A percentile compares a stretch with the other conserved stretches of the same genome.
Conservation (phyloP, 2,329 filamentous ascomycete species). For the Penicillium sp. region DNA sequence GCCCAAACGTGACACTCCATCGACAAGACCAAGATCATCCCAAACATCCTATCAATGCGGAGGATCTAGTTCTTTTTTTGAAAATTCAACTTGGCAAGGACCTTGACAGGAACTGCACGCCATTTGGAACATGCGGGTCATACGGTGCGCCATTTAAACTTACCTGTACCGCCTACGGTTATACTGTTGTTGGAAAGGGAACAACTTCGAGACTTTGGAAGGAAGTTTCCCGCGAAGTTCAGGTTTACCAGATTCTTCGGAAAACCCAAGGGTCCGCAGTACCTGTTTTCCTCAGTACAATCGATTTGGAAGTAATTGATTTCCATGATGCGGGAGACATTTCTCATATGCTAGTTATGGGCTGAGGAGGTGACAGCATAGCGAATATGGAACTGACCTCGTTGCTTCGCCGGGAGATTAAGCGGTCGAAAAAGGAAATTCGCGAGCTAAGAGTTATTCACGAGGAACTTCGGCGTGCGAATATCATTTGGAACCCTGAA, state of each 20-base stretch:
- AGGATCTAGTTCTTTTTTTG: neutral
- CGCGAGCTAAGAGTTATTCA: constrained; percentile 18
- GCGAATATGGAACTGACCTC: neutral
- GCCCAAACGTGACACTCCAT: neutral
- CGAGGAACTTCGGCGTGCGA: neutral
- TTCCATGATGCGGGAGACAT: constrained; percentile 22
- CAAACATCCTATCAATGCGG: too few species aligned
- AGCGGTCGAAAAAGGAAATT: neutral
- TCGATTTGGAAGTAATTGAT: constrained; percentile 18
- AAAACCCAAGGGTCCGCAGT: constrained; percentile 11
- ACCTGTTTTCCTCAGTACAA: constrained; percentile 14
- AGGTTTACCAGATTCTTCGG: neutral
- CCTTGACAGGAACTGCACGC: neutral
- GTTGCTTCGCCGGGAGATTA: neutral
- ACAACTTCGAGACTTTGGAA: neutral
- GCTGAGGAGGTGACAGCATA: neutral
- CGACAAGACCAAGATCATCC: neutral
- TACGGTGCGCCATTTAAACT: neutral
- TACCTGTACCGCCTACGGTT: neutral
- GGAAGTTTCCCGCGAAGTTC: neutral
- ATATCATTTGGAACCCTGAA: neutral
- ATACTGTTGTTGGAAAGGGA: neutral
- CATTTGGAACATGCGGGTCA: neutral
- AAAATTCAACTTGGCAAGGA: neutral
- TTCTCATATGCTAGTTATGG: neutral